Base-by-base conservation (phyloP, 352 stramenopile genomes). In the Globisporangium lucens region DNA sequence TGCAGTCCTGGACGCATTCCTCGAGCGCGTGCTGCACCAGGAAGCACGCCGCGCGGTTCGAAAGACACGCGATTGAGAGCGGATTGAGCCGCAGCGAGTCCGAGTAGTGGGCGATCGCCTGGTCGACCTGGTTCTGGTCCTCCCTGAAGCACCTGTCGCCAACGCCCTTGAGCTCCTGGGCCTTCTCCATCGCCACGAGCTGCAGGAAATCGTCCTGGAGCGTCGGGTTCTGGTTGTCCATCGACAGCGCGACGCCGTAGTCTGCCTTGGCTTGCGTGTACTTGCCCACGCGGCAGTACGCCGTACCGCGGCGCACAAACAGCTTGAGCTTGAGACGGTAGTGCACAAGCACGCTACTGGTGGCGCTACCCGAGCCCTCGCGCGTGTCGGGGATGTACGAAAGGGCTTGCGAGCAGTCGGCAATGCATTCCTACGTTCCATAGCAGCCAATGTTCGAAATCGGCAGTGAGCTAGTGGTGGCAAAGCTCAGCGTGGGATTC, bases 261-360 rank as follows among this genome's bases (percentile, higher is more conserved):
- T 95, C 87, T 3, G 87, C 82, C 65, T 93, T 93, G 24, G 79
- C 82, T 59, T 90, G 68, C 9, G 68, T 84, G 60, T 77, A 89
- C 53, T 88, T 76, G 1, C 81, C 79, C 8, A 86, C 46, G 4
- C 86, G 82, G 56, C 84, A 91, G 63, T 90, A 73, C 0, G 87
- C 87, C 1, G 85, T 90, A 27, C 87, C 87, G 17, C 87, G 79
- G 13, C 87, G 84, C 47, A 91, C 82, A 61, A 86, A 88, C 9
- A 92, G 73, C 56, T 91, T 90, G 10, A 94, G 79, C 57, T 90
- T 92, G 46, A 93, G 72, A 0, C 80, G 82, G 35, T 86, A 85
- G 47, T 87, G 68, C 24, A 78, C 78, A n/a, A 90, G 55, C 12
- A 67, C 15, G n/a, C 49, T 69, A 27, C 46, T 68, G 24, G 17